Percentiles rank a stretch among this genome's conserved stretches.
These are phyloP conservation scores for Xylariaceae sp. DNA, from an alignment of 2,329 filamentous ascomycete genomes.

Conservation along the genomic window DNA sequence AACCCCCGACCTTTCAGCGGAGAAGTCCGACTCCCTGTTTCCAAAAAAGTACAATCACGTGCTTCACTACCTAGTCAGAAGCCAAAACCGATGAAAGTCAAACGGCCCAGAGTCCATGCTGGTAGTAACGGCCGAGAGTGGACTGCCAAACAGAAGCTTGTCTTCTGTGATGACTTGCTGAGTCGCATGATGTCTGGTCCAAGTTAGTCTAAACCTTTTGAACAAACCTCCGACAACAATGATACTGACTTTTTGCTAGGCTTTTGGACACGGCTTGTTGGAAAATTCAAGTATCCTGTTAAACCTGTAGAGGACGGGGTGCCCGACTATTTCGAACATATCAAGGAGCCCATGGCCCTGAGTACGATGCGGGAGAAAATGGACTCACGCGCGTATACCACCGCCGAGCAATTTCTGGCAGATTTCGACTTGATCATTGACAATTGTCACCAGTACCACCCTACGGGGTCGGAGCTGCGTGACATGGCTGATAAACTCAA, in stretches of 20 bases:
- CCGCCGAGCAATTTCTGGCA: conserved; percentile 48
- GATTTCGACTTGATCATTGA: conserved; percentile 60
- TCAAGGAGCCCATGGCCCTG: conserved; percentile 60
- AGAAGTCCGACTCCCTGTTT: conserved; percentile 11
- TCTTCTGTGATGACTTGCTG: conserved; percentile 55
- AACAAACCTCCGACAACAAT: background rate
- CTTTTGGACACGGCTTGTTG: conserved; percentile 63
- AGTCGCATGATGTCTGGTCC: conserved; percentile 59
- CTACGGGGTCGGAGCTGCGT: conserved; percentile 25
- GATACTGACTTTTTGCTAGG: conserved; percentile 32
- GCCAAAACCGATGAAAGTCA: conserved; percentile 24
- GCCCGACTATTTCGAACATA: conserved; percentile 57
- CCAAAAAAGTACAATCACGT: conserved; percentile 25
- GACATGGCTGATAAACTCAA: conserved; percentile 44
- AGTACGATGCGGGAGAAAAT: conserved; percentile 57
- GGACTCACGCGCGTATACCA: conserved; percentile 47
- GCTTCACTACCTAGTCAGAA: conserved; percentile 25
- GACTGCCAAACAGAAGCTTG: conserved; percentile 43
- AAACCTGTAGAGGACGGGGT: conserved; percentile 53
- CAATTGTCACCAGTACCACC: conserved; percentile 63
- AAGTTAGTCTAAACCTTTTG: conserved; percentile 34
- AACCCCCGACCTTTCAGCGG: conserved; percentile 14
- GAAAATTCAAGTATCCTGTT: conserved; percentile 57
- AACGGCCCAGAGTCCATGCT: conserved; percentile 24
- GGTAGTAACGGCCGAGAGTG: conserved; percentile 25